Conservation (phyloP, 176 grass and related monocot genomes). For the Bonia amplexicaulis region DNA sequence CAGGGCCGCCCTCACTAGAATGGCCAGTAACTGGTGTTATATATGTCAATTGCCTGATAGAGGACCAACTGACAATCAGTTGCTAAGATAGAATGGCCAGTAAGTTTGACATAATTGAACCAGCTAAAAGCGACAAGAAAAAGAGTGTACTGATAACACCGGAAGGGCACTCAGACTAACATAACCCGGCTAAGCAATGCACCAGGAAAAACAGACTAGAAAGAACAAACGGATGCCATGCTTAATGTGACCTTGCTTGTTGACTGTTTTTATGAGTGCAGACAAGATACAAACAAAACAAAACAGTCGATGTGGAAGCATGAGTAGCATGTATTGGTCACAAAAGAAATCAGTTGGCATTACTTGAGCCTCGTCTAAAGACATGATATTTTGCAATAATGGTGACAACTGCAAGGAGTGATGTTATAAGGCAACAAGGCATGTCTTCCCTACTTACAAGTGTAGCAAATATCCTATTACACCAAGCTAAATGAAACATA, state of each 20-base stretch:
- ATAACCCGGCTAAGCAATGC: too few relatives aligned
- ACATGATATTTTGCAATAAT: too few relatives aligned
- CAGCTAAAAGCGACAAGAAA: not conserved
- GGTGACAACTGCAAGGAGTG: not conserved
- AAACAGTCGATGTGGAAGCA: too few relatives aligned
- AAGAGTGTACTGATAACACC: not conserved
- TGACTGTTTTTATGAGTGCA: too few relatives aligned
- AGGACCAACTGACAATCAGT: not conserved
- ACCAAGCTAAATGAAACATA: not conserved
- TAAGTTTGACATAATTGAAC: not conserved
- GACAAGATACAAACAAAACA: too few relatives aligned
- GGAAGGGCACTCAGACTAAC: not conserved
- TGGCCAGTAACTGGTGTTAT: not conserved
- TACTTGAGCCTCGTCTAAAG: too few relatives aligned
- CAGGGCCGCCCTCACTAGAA: slow-evolving; percentile 51
- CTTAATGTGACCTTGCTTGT: too few relatives aligned
- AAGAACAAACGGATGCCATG: too few relatives aligned
- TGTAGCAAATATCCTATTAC: not conserved
- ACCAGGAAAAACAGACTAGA: too few relatives aligned
- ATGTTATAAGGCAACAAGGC: not conserved
- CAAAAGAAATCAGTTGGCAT: too few relatives aligned
- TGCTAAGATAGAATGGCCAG: too few relatives aligned
- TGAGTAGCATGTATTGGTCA: too few relatives aligned
- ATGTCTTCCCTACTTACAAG: not conserved
- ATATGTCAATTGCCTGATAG: not conserved